Evolutionary conservation across 257 asterid genomes (phyloP).

Genomic region (Solanum phureja): DNA sequence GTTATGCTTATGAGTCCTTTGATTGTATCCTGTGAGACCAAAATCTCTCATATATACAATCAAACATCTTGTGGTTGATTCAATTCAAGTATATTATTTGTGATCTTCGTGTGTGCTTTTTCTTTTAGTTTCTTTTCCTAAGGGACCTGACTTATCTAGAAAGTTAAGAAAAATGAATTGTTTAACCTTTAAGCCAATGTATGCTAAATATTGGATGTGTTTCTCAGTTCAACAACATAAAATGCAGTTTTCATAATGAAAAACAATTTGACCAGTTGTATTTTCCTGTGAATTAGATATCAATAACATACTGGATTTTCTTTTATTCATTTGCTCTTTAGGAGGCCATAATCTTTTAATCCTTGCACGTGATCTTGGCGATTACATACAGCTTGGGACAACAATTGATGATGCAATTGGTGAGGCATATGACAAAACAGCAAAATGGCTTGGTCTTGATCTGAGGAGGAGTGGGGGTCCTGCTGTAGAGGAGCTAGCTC

Average conservation of each 20-base stretch:
- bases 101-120: background rate
- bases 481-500: conserved; percentile 92
- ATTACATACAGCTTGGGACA: conserved; percentile 91
- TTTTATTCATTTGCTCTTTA: conserved; percentile 14
- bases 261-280: background rate
- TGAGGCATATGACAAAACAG: conserved; percentile 96
- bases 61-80: background rate
- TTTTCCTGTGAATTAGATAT: background rate
- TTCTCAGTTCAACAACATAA: background rate
- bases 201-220: background rate
- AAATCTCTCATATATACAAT: background rate
- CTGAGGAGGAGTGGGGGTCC: conserved; percentile 99
- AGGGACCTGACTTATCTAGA: background rate
- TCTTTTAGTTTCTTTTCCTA: background rate
- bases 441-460: conserved; percentile 99
- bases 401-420: conserved; percentile 96
- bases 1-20: background rate
- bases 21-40: background rate
- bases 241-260: background rate
- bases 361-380: conserved; percentile 93
- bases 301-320: conserved; percentile 1
- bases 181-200: background rate
- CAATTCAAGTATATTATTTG: background rate
- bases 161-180: background rate
- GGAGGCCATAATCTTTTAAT: conserved; percentile 96